Percentiles rank a stretch among this genome's conserved stretches.
Evolutionary conservation across 768 basidiomycete species (phyloP).

Genomic region (Tephrocybe sp.): DNA sequence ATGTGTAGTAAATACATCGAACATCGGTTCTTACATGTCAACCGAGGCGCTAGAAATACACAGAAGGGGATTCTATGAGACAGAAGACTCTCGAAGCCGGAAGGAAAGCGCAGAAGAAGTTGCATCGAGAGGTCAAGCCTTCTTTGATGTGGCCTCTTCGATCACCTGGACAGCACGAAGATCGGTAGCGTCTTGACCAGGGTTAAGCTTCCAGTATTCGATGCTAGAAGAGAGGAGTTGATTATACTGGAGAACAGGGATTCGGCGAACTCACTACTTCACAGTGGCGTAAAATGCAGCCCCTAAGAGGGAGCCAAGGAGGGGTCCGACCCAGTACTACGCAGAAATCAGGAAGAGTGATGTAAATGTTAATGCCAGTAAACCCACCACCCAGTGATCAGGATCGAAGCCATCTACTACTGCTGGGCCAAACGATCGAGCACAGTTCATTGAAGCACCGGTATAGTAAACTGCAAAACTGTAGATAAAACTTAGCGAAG

Average conservation of each 20-base stretch:
- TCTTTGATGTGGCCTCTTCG: conserved; percentile 13
- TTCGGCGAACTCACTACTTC: conserved; percentile 37
- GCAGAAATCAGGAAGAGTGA: conserved; percentile 2
- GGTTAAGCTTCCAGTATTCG: conserved; percentile 53
- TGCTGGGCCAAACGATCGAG: conserved; percentile 68
- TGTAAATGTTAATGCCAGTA: not conserved
- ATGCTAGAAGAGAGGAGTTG: conserved; percentile 28
- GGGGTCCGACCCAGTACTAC: conserved; percentile 72
- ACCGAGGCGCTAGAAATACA: not conserved
- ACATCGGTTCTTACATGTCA: conserved; percentile 3
- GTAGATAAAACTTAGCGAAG: not conserved
- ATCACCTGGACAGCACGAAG: conserved; percentile 39
- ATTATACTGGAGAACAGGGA: not conserved
- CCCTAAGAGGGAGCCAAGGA: conserved; percentile 61
- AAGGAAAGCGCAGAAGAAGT: not conserved
- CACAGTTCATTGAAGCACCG: conserved; percentile 67
- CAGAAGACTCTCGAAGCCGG: too few relatives aligned
- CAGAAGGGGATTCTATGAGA: not conserved
- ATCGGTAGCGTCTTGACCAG: conserved; percentile 36
- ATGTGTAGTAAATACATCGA: conserved; percentile 3
- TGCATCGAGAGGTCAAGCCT: not conserved
- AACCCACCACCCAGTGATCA: conserved; percentile 61
- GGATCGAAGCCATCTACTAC: conserved; percentile 58
- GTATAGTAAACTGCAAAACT: conserved; percentile 64
- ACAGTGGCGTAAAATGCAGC: conserved; percentile 55